Conservation (phyloP, 257 asterid genomes). For the Solanum rostratum region DNA sequence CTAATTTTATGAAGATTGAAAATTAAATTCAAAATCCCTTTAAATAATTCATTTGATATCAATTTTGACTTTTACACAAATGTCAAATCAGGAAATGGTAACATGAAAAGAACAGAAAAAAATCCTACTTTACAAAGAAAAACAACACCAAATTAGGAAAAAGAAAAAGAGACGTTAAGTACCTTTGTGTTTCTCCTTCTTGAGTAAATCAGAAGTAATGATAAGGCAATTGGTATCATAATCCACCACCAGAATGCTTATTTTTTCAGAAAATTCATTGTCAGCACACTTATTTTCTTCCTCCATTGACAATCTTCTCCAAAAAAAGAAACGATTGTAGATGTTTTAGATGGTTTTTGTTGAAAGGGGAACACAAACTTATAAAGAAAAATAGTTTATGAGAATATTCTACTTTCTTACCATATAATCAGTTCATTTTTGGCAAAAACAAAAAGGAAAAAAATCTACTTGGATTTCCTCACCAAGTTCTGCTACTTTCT, state of each 20-base stretch:
- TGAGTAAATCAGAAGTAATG: conserved; percentile 40
- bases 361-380: not conserved
- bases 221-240: conserved; percentile 42
- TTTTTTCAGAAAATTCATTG: not conserved
- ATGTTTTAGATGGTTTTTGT: not conserved
- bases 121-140: not conserved
- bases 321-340: not conserved
- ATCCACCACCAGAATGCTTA: conserved; percentile 43
- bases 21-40: not conserved
- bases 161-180: not conserved
- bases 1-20: not conserved
- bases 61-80: not conserved
- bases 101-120: not conserved
- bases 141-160: not conserved
- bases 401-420: not conserved
- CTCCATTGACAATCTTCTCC: not conserved
- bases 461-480: not conserved
- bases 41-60: not conserved
- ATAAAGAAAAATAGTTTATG: not conserved
- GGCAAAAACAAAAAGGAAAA: not conserved
- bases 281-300: not conserved
- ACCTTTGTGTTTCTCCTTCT: conserved; percentile 33
- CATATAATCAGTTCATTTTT: not conserved
- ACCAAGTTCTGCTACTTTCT: not conserved
- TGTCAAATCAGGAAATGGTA: not conserved